Evolutionary conservation across 208 protist genomes (phyloP).

Genomic region (Leishmania gerbilli): DNA sequence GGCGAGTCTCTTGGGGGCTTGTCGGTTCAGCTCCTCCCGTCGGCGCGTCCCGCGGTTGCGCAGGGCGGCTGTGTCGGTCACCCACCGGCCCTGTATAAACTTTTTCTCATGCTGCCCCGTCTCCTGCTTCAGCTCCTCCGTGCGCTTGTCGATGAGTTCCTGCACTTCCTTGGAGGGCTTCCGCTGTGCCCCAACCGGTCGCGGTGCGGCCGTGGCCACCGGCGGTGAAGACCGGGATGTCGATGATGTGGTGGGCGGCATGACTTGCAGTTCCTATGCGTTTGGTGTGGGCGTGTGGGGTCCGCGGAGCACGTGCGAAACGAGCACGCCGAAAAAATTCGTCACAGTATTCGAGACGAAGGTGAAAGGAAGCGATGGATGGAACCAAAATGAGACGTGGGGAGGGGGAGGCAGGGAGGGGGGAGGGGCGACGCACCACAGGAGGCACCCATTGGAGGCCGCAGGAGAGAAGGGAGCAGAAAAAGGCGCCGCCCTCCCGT

Average conservation of each 20-base stretch:
- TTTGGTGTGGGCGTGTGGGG: neutral
- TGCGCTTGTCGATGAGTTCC: conserved; percentile 56
- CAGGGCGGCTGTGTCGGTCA: conserved; percentile 73
- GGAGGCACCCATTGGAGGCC: neutral
- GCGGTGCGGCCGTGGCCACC: conserved; percentile 6
- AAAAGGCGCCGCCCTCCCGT: neutral
- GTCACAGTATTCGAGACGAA: neutral
- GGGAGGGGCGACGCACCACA: neutral
- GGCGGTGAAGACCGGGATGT: neutral
- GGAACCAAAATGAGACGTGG: neutral
- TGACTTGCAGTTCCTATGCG: neutral
- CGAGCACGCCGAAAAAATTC: neutral
- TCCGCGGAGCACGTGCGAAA: neutral
- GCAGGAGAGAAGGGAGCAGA: neutral
- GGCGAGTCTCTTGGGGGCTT: conserved; percentile 67
- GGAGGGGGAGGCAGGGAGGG: neutral
- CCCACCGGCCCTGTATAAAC: conserved; percentile 79
- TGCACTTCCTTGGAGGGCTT: conserved; percentile 57
- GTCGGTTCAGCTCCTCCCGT: conserved; percentile 57
- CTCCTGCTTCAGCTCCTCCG: conserved; percentile 48
- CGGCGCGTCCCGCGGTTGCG: conserved; percentile 57
- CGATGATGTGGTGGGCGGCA: conserved; percentile 5
- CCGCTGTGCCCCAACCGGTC: conserved; percentile 13
- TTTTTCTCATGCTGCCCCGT: conserved; percentile 43
- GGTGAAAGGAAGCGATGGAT: neutral